Evolutionary conservation across 1,284 basidiomycete species (phyloP), one percentile per base, ranked within the genome.

Genomic region (Malassezia psittaci): DNA sequence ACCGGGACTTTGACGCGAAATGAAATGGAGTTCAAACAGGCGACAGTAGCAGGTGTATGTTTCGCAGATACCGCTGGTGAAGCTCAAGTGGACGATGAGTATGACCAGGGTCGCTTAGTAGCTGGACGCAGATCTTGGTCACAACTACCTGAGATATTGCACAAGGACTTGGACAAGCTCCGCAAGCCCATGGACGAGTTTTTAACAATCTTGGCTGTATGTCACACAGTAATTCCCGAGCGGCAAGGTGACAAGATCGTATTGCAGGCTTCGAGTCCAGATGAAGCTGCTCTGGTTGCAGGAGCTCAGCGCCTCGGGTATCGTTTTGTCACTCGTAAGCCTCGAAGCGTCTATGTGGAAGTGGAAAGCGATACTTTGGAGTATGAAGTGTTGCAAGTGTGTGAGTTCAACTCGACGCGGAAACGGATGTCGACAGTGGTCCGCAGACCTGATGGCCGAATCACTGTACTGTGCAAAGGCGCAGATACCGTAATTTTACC

Each of bases 371-470:
- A 79, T 52, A 77, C 81, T 5, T 80, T 83, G 56, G 90, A 96
- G 74, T 96, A 85, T 73, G 84, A 96, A 75, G 83, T 98, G 51
- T 78, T 99, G 53, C 96, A 98, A 70, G 86, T 98, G 44, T 94
- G 90, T 81, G 94, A 98, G 76, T 98, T 99, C 81, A 98, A 96
- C 76, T 94, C 89, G 45, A 89, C 90, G 0, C 82, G 93, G 44
- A 98, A 99, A 75, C 83, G 94, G 54, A 98, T 99, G 94, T 96
- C 91, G 18, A 91, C 90, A 0, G 78, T 99, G 56, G 83, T 99
- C 24, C 83, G 90, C 15, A 81, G 83, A 35, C 87, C 91, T 0
- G 85, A 90, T 66, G 90, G 93, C 52, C 85, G 83, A 73, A 88
- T 98, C 78, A 94, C 90, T 77, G 77, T 99, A 11, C 96, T 88